These are phyloP conservation scores for Nakazawaea laoshanensis DNA, from an alignment of 805 yeast genomes.

Conservation along the genomic window DNA sequence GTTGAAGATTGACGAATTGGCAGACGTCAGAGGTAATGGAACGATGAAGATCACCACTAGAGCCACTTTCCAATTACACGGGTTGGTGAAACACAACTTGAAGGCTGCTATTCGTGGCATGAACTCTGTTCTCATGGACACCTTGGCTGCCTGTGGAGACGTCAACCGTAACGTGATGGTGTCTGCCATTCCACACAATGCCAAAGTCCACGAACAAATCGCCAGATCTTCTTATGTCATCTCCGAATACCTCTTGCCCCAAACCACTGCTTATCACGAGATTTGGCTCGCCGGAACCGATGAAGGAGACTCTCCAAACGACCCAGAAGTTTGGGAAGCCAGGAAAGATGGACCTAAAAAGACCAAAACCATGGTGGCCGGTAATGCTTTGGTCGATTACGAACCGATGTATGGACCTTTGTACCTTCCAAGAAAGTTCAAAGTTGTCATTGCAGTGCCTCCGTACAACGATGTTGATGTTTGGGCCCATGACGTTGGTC, in stretches of 20 bases:
- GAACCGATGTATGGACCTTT: constrained; percentile 87
- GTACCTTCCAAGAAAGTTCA: constrained; percentile 92
- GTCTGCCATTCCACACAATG: constrained; percentile 81
- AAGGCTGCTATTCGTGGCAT: constrained; percentile 90
- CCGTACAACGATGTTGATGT: constrained; percentile 97
- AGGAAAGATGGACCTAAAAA: constrained; percentile 72
- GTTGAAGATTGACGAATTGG: constrained; percentile 74
- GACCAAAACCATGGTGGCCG: constrained; percentile 78
- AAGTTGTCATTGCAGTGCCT: constrained; percentile 89
- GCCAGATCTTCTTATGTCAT: constrained; percentile 52
- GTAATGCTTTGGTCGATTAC: constrained; percentile 70
- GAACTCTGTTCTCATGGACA: constrained; percentile 85
- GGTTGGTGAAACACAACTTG: constrained; percentile 82
- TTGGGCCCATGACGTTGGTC: constrained; percentile 90
- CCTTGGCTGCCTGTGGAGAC: constrained; percentile 97
- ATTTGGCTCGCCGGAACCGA: constrained; percentile 91
- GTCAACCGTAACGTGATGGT: constrained; percentile 94
- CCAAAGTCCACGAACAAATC: constrained; percentile 72
- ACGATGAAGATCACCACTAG: constrained; percentile 92
- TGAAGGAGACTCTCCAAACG: constrained; percentile 58
- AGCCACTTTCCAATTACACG: constrained; percentile 95
- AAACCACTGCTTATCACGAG: constrained; percentile 93
- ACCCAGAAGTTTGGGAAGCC: constrained; percentile 52
- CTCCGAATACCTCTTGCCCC: constrained; percentile 79
- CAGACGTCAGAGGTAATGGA: constrained; percentile 81